Base-by-base conservation (phyloP, 23 red algal genomes). In the Gracilaria domingensis region DNA sequence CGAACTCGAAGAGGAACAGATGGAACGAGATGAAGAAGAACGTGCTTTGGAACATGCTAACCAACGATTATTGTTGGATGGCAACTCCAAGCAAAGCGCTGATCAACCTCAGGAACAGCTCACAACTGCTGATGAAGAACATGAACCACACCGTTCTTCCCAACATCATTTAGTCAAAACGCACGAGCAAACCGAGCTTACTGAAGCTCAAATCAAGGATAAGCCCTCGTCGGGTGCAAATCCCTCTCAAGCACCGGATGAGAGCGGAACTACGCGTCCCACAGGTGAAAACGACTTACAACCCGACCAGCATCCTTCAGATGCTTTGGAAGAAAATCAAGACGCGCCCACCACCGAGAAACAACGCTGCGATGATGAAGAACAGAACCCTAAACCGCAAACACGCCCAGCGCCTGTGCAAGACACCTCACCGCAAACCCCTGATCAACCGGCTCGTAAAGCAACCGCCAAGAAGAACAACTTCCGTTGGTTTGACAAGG, bases 1-100 rank as follows among this genome's bases (percentile, higher is more conserved):
- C 37, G 65, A 71, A 57, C 18, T 54, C 16, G 82, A 67, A n/a
- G 82, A 86, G 21, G 65, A 86, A 14, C 30, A 57, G 14, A 65
- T 86, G 48, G 82, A 86, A 51, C 57, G 29, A 30, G 57, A 86
- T 53, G 82, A 86, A 86, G 87, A 90, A 54, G 87, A 90, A 55
- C 50, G 36, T 28, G 87, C 75, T 37, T 56, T 90, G 73, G 28
- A 90, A 47, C 47, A 70, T 51, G 75, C 87, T 13, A 57, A 71
- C 36, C 82, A n/a, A 50, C 53, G 54, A 8, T 57, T 62, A 48
- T 49, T 62, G 32, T n/a, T 62, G 20, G 26, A 53, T 55, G 59
- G 54, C 61, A 35, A 72, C 23, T 57, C 35, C 20, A 55, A 34
- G 45, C 66, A 12, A 16, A 45, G 37, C 60, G 11, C 9, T 3